Conservation (phyloP, 805 yeast genomes). For the Monosporozyma servazzii region DNA sequence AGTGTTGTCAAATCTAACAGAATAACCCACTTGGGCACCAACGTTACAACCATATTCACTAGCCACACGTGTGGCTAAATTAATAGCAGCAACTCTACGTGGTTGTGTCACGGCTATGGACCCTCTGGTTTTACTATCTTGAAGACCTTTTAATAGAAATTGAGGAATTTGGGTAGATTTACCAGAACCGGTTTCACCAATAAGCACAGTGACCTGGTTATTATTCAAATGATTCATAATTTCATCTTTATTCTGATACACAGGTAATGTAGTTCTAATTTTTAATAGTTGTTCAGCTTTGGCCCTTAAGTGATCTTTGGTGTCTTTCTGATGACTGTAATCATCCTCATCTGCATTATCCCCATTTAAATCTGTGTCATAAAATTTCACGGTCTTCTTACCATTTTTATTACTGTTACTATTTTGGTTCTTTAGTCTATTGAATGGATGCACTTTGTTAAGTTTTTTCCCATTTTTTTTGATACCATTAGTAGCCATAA, state of each 20-base stretch:
- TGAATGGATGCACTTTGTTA: conserved; percentile 11
- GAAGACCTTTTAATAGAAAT: conserved; percentile 47
- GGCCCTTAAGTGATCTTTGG: conserved; percentile 22
- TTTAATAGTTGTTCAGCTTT: conserved; percentile 39
- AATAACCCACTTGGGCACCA: conserved; percentile 83
- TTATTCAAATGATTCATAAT: conserved; percentile 45
- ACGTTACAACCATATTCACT: conserved; percentile 71
- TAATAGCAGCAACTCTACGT: conserved; percentile 94
- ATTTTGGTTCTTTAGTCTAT: conserved; percentile 1
- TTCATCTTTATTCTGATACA: conserved; percentile 59
- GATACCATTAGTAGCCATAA: background rate
- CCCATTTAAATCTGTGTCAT: conserved; percentile 18
- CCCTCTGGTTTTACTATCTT: conserved; percentile 30
- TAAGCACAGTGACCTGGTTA: conserved; percentile 65
- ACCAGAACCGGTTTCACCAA: conserved; percentile 98
- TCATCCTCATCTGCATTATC: conserved; percentile 9
- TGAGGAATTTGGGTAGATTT: conserved; percentile 97
- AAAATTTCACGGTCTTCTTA: conserved; percentile 30
- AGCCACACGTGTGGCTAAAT: conserved; percentile 85
- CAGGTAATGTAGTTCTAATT: conserved; percentile 58
- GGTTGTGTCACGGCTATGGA: conserved; percentile 92
- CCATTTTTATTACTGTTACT: background rate
- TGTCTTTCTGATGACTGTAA: conserved; percentile 8
- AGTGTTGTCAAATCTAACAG: conserved; percentile 81
- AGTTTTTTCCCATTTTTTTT: conserved; percentile 1